A percentile compares a stretch with the other conserved stretches of the same genome.
These are phyloP conservation scores for Neofusicoccum cordaticola DNA, from an alignment of 2,329 filamentous ascomycete genomes.

Conservation along the genomic window DNA sequence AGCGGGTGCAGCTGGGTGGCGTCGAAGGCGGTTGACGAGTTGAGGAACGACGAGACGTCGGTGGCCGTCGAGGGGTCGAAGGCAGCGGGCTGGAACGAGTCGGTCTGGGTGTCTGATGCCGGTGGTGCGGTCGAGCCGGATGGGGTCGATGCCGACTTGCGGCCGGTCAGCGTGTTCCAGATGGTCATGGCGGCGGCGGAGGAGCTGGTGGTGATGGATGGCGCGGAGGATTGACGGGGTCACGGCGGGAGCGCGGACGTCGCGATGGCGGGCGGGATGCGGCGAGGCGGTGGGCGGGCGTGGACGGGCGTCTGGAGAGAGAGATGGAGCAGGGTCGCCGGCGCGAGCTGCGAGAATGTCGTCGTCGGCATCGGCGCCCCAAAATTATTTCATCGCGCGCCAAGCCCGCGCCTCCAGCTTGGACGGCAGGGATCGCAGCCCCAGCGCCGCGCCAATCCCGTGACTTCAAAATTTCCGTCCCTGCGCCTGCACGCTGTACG, in stretches of 20 bases:
- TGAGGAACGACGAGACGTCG: slow-evolving; percentile 82
- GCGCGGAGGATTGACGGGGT: background rate
- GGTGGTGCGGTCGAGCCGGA: slow-evolving; percentile 45
- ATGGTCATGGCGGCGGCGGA: slow-evolving; percentile 14
- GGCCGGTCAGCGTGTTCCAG: slow-evolving; percentile 59
- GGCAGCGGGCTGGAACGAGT: slow-evolving; percentile 48
- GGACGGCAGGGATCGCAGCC: slow-evolving; percentile 4
- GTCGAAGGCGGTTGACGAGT: slow-evolving; percentile 56
- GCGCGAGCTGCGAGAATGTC: slow-evolving; percentile 1
- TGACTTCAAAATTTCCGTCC: slow-evolving; percentile 16
- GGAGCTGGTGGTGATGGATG: background rate
- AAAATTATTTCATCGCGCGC: slow-evolving; percentile 16
- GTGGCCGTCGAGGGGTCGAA: slow-evolving; percentile 69
- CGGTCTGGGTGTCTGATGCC: slow-evolving; percentile 33
- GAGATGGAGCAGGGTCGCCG: background rate
- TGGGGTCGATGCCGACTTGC: slow-evolving; percentile 45
- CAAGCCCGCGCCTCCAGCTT: background rate
- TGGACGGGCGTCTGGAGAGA: background rate
- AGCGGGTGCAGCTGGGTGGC: slow-evolving; percentile 88
- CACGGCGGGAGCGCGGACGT: background rate
- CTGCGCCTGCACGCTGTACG: background rate
- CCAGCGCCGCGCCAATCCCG: slow-evolving; percentile 1
- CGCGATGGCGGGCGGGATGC: background rate
- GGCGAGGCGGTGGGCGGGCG: background rate
- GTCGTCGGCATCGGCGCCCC: slow-evolving; percentile 7